These are phyloP conservation scores for Saccharomyces hybrid DNA, from an alignment of 1,139 yeast genomes.

Conservation along the genomic window DNA sequence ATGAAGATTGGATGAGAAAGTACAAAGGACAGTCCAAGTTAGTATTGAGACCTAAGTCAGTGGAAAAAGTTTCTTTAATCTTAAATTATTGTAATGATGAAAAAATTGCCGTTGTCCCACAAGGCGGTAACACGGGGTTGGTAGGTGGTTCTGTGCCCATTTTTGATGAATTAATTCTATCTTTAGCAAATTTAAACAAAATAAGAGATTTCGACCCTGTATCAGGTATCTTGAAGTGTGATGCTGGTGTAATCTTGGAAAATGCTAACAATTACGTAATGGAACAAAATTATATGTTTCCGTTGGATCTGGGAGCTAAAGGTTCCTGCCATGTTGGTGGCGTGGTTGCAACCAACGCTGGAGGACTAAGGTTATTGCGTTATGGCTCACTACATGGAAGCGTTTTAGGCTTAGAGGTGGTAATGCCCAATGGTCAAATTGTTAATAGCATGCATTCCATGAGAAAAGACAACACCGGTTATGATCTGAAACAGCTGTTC, in stretches of 20 bases:
- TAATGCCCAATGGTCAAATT: constrained; percentile 80
- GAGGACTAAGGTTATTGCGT: constrained; percentile 80
- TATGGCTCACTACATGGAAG: constrained; percentile 92
- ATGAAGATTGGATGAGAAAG: constrained; percentile 96
- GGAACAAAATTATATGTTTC: constrained; percentile 82
- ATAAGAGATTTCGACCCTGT: constrained; percentile 74
- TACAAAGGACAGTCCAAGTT: constrained; percentile 79
- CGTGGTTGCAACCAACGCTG: constrained; percentile 92
- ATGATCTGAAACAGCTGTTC: constrained; percentile 82
- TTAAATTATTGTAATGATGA: constrained; percentile 75
- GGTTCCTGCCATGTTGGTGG: constrained; percentile 98
- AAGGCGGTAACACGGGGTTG: constrained; percentile 94
- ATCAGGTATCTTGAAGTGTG: constrained; percentile 80
- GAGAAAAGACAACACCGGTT: constrained; percentile 91
- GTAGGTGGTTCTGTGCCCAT: constrained; percentile 95
- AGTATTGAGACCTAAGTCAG: constrained; percentile 77
- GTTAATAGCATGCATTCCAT: constrained; percentile 73
- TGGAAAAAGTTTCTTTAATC: constrained; percentile 70
- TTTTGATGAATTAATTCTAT: constrained; percentile 80
- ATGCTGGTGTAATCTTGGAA: constrained; percentile 87
- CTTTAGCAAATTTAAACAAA: constrained; percentile 63
- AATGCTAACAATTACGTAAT: constrained; percentile 73
- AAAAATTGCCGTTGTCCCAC: constrained; percentile 83
- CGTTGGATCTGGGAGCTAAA: constrained; percentile 91
- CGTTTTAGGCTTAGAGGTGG: constrained; percentile 87